These are phyloP conservation scores for Carex pumila DNA, from an alignment of 176 grass and related monocot genomes.

Conservation along the genomic window DNA sequence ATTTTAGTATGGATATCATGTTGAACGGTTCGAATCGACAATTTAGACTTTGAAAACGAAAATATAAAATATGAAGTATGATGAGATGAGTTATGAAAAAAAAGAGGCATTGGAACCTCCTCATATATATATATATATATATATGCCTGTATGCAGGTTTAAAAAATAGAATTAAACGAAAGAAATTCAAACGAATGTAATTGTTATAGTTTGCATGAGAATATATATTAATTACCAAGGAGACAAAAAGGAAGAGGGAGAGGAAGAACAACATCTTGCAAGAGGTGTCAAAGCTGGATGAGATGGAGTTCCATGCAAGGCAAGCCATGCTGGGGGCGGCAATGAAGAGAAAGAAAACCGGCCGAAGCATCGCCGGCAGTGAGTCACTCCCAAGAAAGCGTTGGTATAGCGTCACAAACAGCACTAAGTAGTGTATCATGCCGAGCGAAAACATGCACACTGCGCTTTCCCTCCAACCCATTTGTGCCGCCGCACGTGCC, in stretches of 20 bases:
- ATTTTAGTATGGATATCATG: no score
- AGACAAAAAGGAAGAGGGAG: slow-evolving; percentile 82
- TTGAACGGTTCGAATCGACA: no score
- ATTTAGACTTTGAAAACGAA: no score
- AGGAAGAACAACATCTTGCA: slow-evolving; percentile 98
- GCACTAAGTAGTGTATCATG: slow-evolving; percentile 77
- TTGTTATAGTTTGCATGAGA: not conserved
- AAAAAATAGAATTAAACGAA: not conserved
- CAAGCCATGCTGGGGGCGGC: slow-evolving; percentile 77
- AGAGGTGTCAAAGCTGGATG: slow-evolving; percentile 44
- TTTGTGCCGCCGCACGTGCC: slow-evolving; percentile 49
- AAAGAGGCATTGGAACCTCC: no score
- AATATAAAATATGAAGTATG: no score
- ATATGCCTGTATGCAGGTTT: not conserved
- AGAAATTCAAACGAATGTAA: not conserved
- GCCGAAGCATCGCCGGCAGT: slow-evolving; percentile 67
- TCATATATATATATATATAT: no score
- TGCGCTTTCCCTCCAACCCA: slow-evolving; percentile 73
- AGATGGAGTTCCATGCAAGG: slow-evolving; percentile 64
- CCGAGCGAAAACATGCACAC: slow-evolving; percentile 79
- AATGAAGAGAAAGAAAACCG: slow-evolving; percentile 95
- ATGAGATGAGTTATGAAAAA: no score
- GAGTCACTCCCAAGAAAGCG: slow-evolving; percentile 61
- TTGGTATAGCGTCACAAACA: slow-evolving; percentile 88
- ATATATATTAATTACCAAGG: slow-evolving; percentile 53